Base-by-base conservation (phyloP, 2,329 filamentous ascomycete genomes). In the Colletotrichum liaoningense region DNA sequence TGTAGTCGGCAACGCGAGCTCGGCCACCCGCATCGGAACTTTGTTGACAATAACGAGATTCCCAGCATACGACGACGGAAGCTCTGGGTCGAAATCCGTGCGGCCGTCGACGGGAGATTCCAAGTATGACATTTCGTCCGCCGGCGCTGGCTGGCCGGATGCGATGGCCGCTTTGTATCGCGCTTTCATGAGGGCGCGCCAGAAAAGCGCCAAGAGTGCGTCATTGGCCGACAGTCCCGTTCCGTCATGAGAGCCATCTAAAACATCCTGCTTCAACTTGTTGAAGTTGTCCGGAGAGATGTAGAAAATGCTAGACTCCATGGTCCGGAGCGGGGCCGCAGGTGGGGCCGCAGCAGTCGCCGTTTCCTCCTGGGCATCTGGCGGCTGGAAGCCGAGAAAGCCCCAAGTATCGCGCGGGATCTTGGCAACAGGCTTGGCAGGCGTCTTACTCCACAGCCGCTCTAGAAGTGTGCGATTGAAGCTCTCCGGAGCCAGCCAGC, bases 201-300 rank as follows among this genome's bases (percentile, higher is more conserved):
- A 85, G 71, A 84, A 79, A 62, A 84, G 82, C 0, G 83, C 83
- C 72, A 84, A 81, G 2, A 84, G 75, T 9, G 84, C 82, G 56
- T 85, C 83, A 69, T 79, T 84, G 28, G 82, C 75, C 0, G 83
- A 84, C 0, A 78, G 73, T 7, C 75, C 67, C 0, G 77, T 77
- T 26, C 80, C 79, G 2, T 78, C 75, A 16, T 77, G 74, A 0
- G 76, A 74, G 49, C 81, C 78, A 0, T 73, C 71, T 0, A 78
- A 14, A 0, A 81, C 78, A 2, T 83, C 77, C 12, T 79, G 71
- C 66, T 82, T 81, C 42, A 84, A 69, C 1, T 79, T 83, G 4
- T 81, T 46, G 8, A 74, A 74, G 11, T 24, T 72, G 5, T 54
- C 63, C 4, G 69, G 58, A 4, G 58, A 64, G 38, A 72, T 56